Evolutionary conservation across 768 basidiomycete species (phyloP).

Genomic region (Leccinum obscurum): DNA sequence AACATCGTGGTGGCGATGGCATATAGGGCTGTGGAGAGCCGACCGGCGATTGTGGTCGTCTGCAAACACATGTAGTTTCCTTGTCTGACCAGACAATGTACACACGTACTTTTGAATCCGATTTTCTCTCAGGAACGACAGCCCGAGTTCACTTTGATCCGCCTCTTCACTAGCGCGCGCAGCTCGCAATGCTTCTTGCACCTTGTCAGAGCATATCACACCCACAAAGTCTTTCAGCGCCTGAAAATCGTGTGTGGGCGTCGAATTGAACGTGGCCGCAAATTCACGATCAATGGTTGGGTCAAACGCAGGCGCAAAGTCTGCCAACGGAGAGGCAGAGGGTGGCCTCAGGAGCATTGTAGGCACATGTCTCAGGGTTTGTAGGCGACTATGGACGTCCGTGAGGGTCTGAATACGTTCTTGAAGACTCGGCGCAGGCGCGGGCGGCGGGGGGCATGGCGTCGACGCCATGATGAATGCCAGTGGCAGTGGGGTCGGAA

Average conservation of each 20-base stretch:
- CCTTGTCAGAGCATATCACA: constrained; percentile 45
- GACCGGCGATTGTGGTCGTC: constrained; percentile 53
- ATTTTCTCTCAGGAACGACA: constrained; percentile 46
- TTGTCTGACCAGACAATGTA: neutral
- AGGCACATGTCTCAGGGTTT: constrained; percentile 48
- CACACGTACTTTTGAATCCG: constrained; percentile 57
- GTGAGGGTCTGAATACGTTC: constrained; percentile 48
- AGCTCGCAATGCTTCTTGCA: constrained; percentile 57
- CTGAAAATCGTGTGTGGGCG: constrained; percentile 43
- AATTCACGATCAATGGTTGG: constrained; percentile 30
- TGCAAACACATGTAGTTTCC: constrained; percentile 18
- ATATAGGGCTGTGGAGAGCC: constrained; percentile 61
- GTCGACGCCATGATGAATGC: constrained; percentile 6
- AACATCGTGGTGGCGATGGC: constrained; percentile 37
- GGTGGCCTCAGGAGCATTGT: constrained; percentile 44
- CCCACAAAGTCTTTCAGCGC: constrained; percentile 50
- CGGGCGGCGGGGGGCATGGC: neutral
- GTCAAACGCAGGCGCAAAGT: constrained; percentile 31
- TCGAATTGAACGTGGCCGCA: constrained; percentile 28
- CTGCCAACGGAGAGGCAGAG: constrained; percentile 20
- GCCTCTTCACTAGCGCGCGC: constrained; percentile 55
- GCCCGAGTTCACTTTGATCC: constrained; percentile 51
- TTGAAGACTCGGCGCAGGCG: constrained; percentile 32
- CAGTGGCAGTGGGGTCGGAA: neutral
- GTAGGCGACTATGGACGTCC: constrained; percentile 46